These are phyloP conservation scores for Trichothecium sympodiale DNA, from an alignment of 2,329 filamentous ascomycete species.

Conservation along the genomic window DNA sequence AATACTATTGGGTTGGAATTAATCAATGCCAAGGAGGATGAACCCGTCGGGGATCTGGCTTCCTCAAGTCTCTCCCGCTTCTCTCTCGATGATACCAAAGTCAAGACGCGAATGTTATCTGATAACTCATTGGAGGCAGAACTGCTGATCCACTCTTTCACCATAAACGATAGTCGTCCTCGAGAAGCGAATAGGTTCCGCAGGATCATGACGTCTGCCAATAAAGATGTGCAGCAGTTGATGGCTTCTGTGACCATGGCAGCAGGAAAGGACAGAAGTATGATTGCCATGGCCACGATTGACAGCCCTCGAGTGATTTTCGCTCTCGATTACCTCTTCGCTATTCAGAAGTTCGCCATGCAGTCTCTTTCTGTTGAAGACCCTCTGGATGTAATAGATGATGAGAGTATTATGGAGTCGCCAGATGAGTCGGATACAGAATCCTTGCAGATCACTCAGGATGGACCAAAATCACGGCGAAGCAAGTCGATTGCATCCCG, in stretches of 20 bases:
- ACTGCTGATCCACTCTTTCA: conserved; percentile 86
- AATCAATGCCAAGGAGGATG: conserved; percentile 62
- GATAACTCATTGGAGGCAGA: conserved; percentile 89
- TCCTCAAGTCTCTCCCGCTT: conserved; percentile 83
- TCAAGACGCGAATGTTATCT: conserved; percentile 88
- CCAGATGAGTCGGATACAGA: conserved; percentile 49
- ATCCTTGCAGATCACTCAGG: conserved; percentile 38
- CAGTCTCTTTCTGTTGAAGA: conserved; percentile 57
- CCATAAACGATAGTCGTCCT: conserved; percentile 83
- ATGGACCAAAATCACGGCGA: conserved; percentile 22
- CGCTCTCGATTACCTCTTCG: conserved; percentile 89
- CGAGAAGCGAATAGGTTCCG: conserved; percentile 90
- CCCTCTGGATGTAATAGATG: conserved; percentile 22
- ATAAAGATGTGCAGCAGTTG: conserved; percentile 90
- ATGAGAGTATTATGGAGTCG: conserved; percentile 43
- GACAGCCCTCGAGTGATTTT: conserved; percentile 94
- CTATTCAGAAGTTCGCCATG: conserved; percentile 72
- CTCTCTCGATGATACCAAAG: conserved; percentile 80
- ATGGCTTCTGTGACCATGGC: conserved; percentile 96
- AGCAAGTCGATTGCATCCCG: conserved; percentile 15
- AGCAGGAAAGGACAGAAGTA: conserved; percentile 64
- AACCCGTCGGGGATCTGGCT: conserved; percentile 69
- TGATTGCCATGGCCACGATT: conserved; percentile 86
- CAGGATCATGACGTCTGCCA: conserved; percentile 95
- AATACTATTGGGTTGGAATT: conserved; percentile 82